Evolutionary conservation across 768 basidiomycete genomes (phyloP), one percentile per base, ranked within the genome.

Genomic region (Trametes sanguinea): DNA sequence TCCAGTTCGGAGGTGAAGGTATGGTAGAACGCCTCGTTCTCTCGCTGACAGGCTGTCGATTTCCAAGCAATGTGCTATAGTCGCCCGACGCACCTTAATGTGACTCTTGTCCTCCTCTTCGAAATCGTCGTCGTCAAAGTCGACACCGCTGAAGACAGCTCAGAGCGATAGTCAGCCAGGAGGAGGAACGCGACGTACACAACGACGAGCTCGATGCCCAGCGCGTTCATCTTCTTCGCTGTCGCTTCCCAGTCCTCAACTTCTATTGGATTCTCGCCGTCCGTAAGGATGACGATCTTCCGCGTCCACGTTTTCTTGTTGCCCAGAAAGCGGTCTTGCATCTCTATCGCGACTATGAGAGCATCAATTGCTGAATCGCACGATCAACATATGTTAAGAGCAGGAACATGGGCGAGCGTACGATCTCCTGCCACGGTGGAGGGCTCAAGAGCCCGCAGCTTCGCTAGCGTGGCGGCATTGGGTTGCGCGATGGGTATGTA

Each of bases 221-320:
- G 70, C 3, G 72, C 73, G 52, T 87, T 81, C 77, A 98, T 84
- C 67, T 89, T 89, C 45, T 77, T 71, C 47, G 82, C 83, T 1
- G 85, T 89, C 0, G 75, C 77, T 66, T 92, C 85, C 88, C 91
- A 92, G 63, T 91, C 85, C 67, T 89, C 88, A 3, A 86, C 69
- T 68, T 90, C 86, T 57, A 90, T 84, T 3, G 84, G 85, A 40
- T 79, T 84, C 74, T 90, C 86, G 66, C 89, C 95, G 68, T 98
- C 94, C 0, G 96, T 98, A 17, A 98, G 72, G 14, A 98, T 68
- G 40, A 90, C 80, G 2, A 96, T 78, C 76, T 90, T 95, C 54
- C 92, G 84, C 1, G 89, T 90, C 93, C 93, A 96, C 0, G 87
- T 85, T 68, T 83, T 85, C 75, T 93, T 97, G 22, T 75, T 84